Conservation (phyloP, 345 rosid genomes). For the Pistacia atlantica region DNA sequence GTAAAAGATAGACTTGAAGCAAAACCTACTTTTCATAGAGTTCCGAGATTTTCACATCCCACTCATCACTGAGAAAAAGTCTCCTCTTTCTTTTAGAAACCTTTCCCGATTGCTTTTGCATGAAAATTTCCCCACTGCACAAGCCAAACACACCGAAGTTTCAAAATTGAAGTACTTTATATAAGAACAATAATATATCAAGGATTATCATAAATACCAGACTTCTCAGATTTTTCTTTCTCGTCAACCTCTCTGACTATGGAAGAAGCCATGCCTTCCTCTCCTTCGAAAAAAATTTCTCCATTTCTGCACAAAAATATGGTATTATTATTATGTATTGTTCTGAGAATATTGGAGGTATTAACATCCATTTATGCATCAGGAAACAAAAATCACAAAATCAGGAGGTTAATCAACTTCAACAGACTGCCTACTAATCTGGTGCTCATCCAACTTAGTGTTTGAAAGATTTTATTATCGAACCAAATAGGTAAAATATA, state of each 20-base stretch:
- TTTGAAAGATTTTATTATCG: background rate
- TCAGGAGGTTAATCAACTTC: background rate
- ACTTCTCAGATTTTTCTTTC: conserved; percentile 25
- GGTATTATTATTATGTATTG: background rate
- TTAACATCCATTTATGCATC: background rate
- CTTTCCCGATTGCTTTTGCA: conserved; percentile 41
- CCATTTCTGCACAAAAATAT: conserved; percentile 23
- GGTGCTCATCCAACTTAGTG: background rate
- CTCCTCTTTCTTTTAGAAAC: conserved; percentile 63
- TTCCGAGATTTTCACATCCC: conserved; percentile 64
- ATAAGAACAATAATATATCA: background rate
- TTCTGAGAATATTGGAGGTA: conserved; percentile 8
- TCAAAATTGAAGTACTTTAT: conserved; percentile 1
- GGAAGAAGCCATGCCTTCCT: conserved; percentile 20
- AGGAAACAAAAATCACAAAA: conserved; percentile 7
- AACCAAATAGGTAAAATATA: background rate
- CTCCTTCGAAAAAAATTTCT: conserved; percentile 19
- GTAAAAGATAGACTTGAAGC: conserved; percentile 7
- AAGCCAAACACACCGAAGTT: conserved; percentile 26
- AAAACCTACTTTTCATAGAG: conserved; percentile 68
- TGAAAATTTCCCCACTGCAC: conserved; percentile 44
- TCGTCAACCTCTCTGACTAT: conserved; percentile 21
- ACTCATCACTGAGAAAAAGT: conserved; percentile 54
- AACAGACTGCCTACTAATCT: background rate
- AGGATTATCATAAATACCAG: conserved; percentile 6